phyloP scores from a whole-genome alignment of 2,329 filamentous ascomycete species.

The Cladosporium sp. region DNA sequence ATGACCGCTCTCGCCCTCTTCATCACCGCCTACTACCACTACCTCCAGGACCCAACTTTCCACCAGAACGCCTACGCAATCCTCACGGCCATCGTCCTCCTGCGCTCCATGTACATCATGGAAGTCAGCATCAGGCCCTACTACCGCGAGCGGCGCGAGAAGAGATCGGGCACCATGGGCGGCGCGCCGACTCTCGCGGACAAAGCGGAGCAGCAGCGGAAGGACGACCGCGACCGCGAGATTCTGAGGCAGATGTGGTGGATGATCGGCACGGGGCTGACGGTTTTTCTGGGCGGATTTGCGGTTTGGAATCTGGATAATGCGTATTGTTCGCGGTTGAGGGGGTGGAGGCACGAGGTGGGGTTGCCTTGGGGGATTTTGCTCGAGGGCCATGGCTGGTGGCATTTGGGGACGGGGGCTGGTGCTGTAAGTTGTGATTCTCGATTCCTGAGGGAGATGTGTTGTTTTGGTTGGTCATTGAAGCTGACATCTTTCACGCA shows the following conservation, averaged over 20 bases:
- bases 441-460: neutral
- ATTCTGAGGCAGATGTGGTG: slow-evolving; percentile 67
- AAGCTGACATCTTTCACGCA: neutral
- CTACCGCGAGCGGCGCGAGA: slow-evolving; percentile 38
- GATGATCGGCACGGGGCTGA: slow-evolving; percentile 63
- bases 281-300: slow-evolving; percentile 68
- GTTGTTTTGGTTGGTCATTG: neutral
- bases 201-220: slow-evolving; percentile 14
- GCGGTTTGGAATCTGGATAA: slow-evolving; percentile 75
- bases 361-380: slow-evolving; percentile 75
- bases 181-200: neutral
- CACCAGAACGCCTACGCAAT: slow-evolving; percentile 74
- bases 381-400: slow-evolving; percentile 68
- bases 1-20: slow-evolving; percentile 50
- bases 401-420: slow-evolving; percentile 74
- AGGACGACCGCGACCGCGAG: slow-evolving; percentile 43
- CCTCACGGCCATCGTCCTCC: slow-evolving; percentile 63
- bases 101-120: slow-evolving; percentile 44
- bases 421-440: slow-evolving; percentile 47
- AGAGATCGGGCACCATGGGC: slow-evolving; percentile 23
- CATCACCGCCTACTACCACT: slow-evolving; percentile 76
- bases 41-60: slow-evolving; percentile 74
- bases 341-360: slow-evolving; percentile 58
- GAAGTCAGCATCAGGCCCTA: slow-evolving; percentile 57
- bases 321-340: slow-evolving; percentile 61